phyloP scores from a whole-genome alignment of 108 stramenopile genomes.

The Fragilariopsis cylindrus region DNA sequence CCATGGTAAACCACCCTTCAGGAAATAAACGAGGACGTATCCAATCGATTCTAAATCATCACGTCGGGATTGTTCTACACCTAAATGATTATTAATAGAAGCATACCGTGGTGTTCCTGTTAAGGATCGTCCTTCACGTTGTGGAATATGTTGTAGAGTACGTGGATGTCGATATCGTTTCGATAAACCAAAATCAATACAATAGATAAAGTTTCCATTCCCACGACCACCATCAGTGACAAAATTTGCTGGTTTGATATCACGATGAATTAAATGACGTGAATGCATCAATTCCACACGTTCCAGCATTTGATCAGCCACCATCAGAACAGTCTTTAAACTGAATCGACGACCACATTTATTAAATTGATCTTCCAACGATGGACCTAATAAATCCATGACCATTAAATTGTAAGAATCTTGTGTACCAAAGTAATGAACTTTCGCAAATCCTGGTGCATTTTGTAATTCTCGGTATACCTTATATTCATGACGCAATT shows the following conservation, averaged over 20 bases:
- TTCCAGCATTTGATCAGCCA: conserved; percentile 98
- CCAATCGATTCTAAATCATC: conserved; percentile 98
- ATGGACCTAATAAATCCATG: conserved; percentile 99
- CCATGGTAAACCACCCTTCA: conserved; percentile 98
- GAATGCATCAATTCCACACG: conserved; percentile 97
- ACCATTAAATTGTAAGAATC: conserved; percentile 99
- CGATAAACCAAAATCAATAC: conserved; percentile 97
- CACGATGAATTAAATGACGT: conserved; percentile 94
- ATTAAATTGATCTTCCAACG: conserved; percentile 98
- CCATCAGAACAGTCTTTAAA: conserved; percentile 94
- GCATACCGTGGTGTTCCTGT: conserved; percentile 97
- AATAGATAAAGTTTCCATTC: conserved; percentile 90
- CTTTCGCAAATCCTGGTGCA: conserved; percentile 94
- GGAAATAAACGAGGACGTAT: conserved; percentile 97
- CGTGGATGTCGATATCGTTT: conserved; percentile 98
- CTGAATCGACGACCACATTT: conserved; percentile 95
- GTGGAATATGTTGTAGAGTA: conserved; percentile 98
- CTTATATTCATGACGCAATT: conserved; percentile 99
- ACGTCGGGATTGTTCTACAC: conserved; percentile 95
- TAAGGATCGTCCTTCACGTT: conserved; percentile 93
- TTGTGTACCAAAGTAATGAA: conserved; percentile 97
- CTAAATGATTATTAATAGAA: conserved; percentile 98
- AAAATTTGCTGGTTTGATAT: conserved; percentile 98
- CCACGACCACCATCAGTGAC: conserved; percentile 86
- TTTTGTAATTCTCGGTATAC: conserved; percentile 99